Conservation (phyloP, 2,329 filamentous ascomycete species). For the Pleoardoris graminearum region DNA sequence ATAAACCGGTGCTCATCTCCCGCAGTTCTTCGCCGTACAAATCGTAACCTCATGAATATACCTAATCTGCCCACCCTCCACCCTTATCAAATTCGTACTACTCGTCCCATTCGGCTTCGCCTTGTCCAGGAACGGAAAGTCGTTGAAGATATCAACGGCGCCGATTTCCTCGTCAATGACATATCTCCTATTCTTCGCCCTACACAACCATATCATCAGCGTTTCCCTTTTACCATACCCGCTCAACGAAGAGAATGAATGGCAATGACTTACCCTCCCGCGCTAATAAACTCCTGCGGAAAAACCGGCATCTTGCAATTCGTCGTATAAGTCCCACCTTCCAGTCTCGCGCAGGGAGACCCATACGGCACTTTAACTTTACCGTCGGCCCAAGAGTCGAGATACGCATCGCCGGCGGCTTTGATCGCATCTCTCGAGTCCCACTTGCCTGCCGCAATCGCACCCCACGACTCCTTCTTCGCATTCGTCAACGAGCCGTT, state of each 20-base stretch:
- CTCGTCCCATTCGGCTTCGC: constrained; percentile 28
- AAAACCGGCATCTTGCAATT: constrained; percentile 30
- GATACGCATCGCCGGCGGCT: constrained; percentile 29
- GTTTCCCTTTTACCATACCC: background rate
- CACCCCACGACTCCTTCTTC: constrained; percentile 17
- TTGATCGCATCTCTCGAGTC: constrained; percentile 23
- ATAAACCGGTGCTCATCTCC: constrained; percentile 17
- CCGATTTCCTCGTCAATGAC: constrained; percentile 31
- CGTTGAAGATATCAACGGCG: constrained; percentile 26
- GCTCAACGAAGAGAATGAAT: background rate
- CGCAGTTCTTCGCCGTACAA: constrained; percentile 27
- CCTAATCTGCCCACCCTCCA: constrained; percentile 28
- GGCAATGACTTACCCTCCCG: background rate
- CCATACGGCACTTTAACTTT: constrained; percentile 30
- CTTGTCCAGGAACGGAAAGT: constrained; percentile 34
- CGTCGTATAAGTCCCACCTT: constrained; percentile 32
- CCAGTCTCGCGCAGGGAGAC: constrained; percentile 31
- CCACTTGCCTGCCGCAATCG: constrained; percentile 16
- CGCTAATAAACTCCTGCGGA: constrained; percentile 21
- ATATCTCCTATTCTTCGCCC: constrained; percentile 24
- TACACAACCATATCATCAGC: background rate
- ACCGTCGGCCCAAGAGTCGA: constrained; percentile 28
- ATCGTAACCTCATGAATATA: constrained; percentile 34
- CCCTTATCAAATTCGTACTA: constrained; percentile 26
- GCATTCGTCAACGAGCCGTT: constrained; percentile 16